Conservation (phyloP, 192 early-diverging fungal genomes). For the Oehlia diaphana region DNA sequence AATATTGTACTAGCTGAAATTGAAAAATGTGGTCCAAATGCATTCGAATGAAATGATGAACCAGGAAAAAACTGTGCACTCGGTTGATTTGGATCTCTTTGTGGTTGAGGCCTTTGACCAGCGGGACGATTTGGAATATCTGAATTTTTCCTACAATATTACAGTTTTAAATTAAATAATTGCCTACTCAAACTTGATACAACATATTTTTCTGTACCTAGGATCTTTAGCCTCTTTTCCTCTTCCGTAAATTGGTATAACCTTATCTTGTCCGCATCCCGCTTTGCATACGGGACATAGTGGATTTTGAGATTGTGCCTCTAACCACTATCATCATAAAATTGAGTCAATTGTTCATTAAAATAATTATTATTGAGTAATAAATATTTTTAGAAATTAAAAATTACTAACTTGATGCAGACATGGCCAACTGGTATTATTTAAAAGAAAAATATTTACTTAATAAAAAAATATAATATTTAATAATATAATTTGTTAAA, state of each 20-base stretch:
- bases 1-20: conserved; percentile 70
- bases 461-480: background rate
- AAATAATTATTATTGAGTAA: background rate
- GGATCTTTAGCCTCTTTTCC: conserved; percentile 78
- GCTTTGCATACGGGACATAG: conserved; percentile 86
- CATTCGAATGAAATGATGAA: conserved; percentile 58
- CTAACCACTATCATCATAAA: conserved; percentile 65
- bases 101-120: conserved; percentile 72
- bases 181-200: background rate
- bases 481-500: background rate
- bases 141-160: conserved; percentile 30
- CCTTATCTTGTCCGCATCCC: conserved; percentile 79
- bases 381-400: background rate
- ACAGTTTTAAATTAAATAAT: background rate
- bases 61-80: conserved; percentile 50
- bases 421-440: conserved; percentile 20
- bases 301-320: conserved; percentile 65
- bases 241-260: conserved; percentile 81
- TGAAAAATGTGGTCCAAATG: conserved; percentile 56
- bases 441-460: background rate
- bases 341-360: background rate
- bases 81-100: conserved; percentile 55
- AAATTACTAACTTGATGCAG: conserved; percentile 22
- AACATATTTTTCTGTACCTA: conserved; percentile 37
- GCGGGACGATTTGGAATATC: conserved; percentile 72